Evolutionary conservation across 1,139 yeast genomes (phyloP).

Genomic region (Nematodospora anomalae): DNA sequence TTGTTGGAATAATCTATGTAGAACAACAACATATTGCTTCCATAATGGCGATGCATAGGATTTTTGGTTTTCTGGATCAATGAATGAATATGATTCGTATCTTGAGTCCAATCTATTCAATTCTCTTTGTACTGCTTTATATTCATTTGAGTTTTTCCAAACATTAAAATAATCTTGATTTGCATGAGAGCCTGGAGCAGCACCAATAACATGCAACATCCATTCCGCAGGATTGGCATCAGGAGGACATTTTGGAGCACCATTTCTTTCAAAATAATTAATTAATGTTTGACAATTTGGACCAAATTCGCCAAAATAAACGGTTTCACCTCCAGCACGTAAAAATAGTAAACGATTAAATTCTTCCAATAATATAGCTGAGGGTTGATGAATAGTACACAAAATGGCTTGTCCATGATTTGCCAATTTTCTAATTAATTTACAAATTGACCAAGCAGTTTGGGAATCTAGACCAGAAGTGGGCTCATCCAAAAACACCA

Average conservation of each 20-base stretch:
- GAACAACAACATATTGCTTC: conserved; percentile 24
- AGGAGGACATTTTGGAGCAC: conserved; percentile 44
- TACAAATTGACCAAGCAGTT: conserved; percentile 47
- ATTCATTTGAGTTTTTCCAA: conserved; percentile 34
- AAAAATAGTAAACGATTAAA: conserved; percentile 39
- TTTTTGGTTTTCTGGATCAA: conserved; percentile 20
- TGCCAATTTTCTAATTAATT: conserved; percentile 43
- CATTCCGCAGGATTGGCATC: conserved; percentile 58
- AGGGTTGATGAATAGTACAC: conserved; percentile 47
- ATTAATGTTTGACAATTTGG: conserved; percentile 48
- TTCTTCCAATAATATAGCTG: conserved; percentile 37
- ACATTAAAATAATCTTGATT: conserved; percentile 34
- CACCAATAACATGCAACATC: conserved; percentile 54
- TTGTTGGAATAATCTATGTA: conserved; percentile 30
- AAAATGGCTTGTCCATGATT: conserved; percentile 45
- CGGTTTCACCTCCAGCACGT: conserved; percentile 56
- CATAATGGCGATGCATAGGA: conserved; percentile 24
- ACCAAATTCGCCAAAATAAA: conserved; percentile 68
- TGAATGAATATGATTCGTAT: neutral
- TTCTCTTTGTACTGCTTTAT: conserved; percentile 19
- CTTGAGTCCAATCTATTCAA: conserved; percentile 5
- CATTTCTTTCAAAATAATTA: conserved; percentile 57
- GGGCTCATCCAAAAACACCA: conserved; percentile 39
- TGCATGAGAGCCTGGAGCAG: conserved; percentile 39
- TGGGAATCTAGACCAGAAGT: conserved; percentile 45